Evolutionary conservation across 768 basidiomycete genomes (phyloP), one percentile per base, ranked within the genome.

Genomic region (Butyriboletus loyo): DNA sequence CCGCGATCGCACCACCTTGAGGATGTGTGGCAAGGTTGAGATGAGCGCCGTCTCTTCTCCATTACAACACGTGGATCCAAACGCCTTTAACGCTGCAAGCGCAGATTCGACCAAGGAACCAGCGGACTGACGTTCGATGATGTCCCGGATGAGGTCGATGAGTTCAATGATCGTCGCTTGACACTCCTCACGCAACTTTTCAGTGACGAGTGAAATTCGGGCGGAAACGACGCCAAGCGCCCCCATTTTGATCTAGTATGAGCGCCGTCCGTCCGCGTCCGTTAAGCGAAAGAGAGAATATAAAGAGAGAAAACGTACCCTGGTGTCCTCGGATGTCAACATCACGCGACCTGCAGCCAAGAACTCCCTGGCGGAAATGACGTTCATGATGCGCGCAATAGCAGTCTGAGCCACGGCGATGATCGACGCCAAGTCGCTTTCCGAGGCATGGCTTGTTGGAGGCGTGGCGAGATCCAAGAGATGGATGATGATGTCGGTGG

Each of bases 291-390:
- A 52, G 62, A 10, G 11, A 4, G 13, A 24, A 30, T 0, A 11
- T 13, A 13, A 14, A 1, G 19, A 1, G 21, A 22, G 32, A n/a
- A 31, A 11, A 52, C 80, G 57, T 52, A 89, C 89, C 64, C 71
- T 71, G 25, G 65, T 50, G 37, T 87, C 78, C 2, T 75, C 73
- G 5, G 79, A 83, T 27, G 75, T 68, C 13, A 90, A 60, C 70
- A 90, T 83, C 2, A 75, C 70, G 19, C 79, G 50, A 6, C 83
- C 71, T 6, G 87, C 77, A 25, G 67, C 61, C 47, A 89, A 70
- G 70, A 96, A 95, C 58, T 86, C 81, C 28, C 72, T 66, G 3
- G 86, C 92, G 8, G 86, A 78, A 72, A 95, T 84, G 38, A 83
- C 78, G 22, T 68, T 74, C 46, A 92, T 76, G 2, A 81, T 72